A percentile compares a stretch with the other conserved stretches of the same genome.
phyloP scores from a whole-genome alignment of 2,329 filamentous ascomycete genomes.

The Colletotrichum falcatum region DNA sequence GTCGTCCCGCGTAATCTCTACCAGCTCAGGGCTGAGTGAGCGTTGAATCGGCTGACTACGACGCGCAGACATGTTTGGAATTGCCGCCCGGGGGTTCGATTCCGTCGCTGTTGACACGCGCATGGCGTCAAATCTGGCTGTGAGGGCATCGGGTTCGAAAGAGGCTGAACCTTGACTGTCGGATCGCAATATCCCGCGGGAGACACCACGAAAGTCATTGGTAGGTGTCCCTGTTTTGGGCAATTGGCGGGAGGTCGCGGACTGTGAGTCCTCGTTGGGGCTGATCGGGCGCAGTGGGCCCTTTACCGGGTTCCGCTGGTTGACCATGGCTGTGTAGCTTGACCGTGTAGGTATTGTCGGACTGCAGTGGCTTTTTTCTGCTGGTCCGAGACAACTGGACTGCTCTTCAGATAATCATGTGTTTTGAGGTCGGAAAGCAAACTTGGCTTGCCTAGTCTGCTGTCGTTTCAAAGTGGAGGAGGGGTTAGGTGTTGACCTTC shows the following conservation, averaged over 20 bases:
- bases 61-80: slow-evolving; percentile 16
- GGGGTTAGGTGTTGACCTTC: slow-evolving; percentile 23
- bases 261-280: slow-evolving; percentile 49
- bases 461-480: slow-evolving; percentile 30
- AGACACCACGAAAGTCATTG: slow-evolving; percentile 31
- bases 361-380: slow-evolving; percentile 21
- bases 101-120: slow-evolving; percentile 34
- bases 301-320: slow-evolving; percentile 61
- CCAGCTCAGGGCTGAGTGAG: slow-evolving; percentile 30
- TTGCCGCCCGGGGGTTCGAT: slow-evolving; percentile 18
- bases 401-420: slow-evolving; percentile 46
- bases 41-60: slow-evolving; percentile 19
- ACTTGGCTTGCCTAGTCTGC: slow-evolving; percentile 49
- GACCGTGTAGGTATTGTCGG: background rate
- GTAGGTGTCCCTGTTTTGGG: slow-evolving; percentile 11
- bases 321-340: slow-evolving; percentile 55
- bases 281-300: slow-evolving; percentile 55
- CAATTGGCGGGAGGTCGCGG: slow-evolving; percentile 44
- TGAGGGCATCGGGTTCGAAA: slow-evolving; percentile 38
- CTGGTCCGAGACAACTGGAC: slow-evolving; percentile 42
- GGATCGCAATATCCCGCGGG: slow-evolving; percentile 47
- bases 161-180: slow-evolving; percentile 26
- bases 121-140: slow-evolving; percentile 40
- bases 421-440: slow-evolving; percentile 49
- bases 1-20: slow-evolving; percentile 36